Evolutionary conservation across 345 rosid genomes (phyloP).

Genomic region (Ricinus communis): DNA sequence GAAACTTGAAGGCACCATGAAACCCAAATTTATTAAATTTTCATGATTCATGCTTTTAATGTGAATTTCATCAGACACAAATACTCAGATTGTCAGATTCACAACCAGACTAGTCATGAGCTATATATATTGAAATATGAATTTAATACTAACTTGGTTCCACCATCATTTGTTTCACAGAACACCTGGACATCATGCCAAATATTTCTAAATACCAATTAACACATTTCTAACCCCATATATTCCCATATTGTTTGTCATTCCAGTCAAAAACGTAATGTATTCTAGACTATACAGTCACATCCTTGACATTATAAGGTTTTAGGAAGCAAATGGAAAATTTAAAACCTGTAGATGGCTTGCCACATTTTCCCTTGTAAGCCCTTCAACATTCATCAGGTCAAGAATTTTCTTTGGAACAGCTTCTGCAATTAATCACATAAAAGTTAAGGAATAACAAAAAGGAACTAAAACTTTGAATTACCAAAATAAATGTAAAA

Average conservation of each 20-base stretch:
- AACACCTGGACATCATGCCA: background rate
- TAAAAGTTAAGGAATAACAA: constrained; percentile 7
- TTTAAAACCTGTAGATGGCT: constrained; percentile 83
- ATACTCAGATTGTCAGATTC: background rate
- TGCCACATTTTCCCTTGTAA: constrained; percentile 96
- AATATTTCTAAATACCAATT: background rate
- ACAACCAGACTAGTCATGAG: background rate
- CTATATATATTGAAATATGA: background rate
- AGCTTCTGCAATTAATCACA: constrained; percentile 58
- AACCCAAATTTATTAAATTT: constrained; percentile 7
- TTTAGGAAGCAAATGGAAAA: constrained; percentile 16
- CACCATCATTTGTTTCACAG: background rate
- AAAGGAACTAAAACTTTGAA: background rate
- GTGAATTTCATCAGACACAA: background rate
- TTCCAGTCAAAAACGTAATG: background rate
- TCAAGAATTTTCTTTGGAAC: constrained; percentile 95
- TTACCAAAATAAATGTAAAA: background rate
- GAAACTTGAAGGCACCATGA: background rate
- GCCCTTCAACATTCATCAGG: constrained; percentile 82
- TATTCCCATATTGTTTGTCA: background rate
- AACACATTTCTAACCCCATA: background rate
- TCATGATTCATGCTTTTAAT: background rate
- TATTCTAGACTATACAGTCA: background rate
- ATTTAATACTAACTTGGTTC: background rate
- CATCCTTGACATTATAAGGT: background rate